Evolutionary conservation across 805 yeast genomes (phyloP).

Genomic region (Pichia insulana): DNA sequence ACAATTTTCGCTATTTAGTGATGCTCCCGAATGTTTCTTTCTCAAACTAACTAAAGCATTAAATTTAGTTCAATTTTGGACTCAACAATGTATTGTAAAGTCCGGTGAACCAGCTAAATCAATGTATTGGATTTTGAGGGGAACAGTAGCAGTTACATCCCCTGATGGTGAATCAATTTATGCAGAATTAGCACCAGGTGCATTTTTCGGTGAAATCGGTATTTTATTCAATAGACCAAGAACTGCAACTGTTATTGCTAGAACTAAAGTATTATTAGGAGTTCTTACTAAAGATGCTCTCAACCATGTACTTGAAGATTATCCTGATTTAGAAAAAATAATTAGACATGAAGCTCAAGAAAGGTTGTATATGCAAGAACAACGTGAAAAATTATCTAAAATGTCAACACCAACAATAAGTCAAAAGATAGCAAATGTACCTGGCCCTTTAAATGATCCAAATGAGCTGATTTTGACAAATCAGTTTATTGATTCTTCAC

Average conservation of each 20-base stretch:
- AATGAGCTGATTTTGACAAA: not conserved
- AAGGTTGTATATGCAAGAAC: conserved; percentile 61
- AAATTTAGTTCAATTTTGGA: conserved; percentile 50
- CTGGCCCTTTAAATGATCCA: conserved; percentile 7
- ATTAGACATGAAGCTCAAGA: conserved; percentile 77
- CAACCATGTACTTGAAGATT: conserved; percentile 48
- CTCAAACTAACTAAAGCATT: conserved; percentile 49
- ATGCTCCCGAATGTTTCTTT: conserved; percentile 61
- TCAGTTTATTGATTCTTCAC: conserved; percentile 17
- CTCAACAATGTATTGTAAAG: conserved; percentile 62
- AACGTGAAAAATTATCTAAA: conserved; percentile 40
- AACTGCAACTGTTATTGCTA: conserved; percentile 70
- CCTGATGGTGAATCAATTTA: conserved; percentile 70
- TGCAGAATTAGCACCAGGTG: conserved; percentile 61
- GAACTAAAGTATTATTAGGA: conserved; percentile 58
- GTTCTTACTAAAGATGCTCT: conserved; percentile 59
- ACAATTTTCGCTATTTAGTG: conserved; percentile 55
- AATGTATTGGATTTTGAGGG: conserved; percentile 74
- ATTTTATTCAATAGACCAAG: conserved; percentile 67
- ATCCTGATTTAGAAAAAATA: conserved; percentile 56
- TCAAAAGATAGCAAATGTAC: conserved; percentile 7
- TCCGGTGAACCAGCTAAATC: conserved; percentile 67
- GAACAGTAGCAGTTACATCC: conserved; percentile 67
- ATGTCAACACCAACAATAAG: conserved; percentile 11
- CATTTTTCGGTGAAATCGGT: conserved; percentile 75